phyloP scores from a whole-genome alignment of 371 early-diverging fungal species.

The Mucor plumbeus region DNA sequence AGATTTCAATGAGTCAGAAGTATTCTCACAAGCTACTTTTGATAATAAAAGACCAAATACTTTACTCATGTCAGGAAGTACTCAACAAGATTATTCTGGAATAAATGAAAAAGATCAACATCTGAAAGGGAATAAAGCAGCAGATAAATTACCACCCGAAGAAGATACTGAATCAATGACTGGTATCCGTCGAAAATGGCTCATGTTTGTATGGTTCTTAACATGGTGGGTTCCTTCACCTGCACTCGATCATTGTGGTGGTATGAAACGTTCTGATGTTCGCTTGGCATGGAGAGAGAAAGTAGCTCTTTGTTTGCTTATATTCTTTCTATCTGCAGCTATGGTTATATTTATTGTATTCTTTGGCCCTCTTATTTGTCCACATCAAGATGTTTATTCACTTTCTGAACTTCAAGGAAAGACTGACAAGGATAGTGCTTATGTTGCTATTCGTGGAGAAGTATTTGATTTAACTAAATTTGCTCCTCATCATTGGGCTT shows the following conservation, averaged over 20 bases:
- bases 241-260: constrained; percentile 61
- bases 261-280: constrained; percentile 75
- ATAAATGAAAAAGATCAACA: neutral
- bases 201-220: constrained; percentile 73
- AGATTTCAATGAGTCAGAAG: constrained; percentile 28
- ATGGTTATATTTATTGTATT: constrained; percentile 87
- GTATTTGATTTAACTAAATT: constrained; percentile 67
- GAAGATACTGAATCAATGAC: constrained; percentile 39
- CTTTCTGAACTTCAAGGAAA: constrained; percentile 53
- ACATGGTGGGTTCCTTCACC: constrained; percentile 86
- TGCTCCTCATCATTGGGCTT: constrained; percentile 53
- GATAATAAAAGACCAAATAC: constrained; percentile 23
- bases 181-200: constrained; percentile 68
- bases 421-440: constrained; percentile 42
- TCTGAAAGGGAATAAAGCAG: neutral
- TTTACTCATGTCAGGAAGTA: neutral
- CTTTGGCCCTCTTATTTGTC: constrained; percentile 83
- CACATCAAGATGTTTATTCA: constrained; percentile 71
- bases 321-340: constrained; percentile 70
- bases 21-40: constrained; percentile 29
- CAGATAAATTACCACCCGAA: constrained; percentile 23
- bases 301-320: constrained; percentile 83
- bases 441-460: constrained; percentile 68
- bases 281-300: constrained; percentile 94
- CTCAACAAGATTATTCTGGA: constrained; percentile 1